Evolutionary conservation across 805 yeast species (phyloP), one percentile per base, ranked within the genome.

Genomic region (Debaryomyces hansenii): DNA sequence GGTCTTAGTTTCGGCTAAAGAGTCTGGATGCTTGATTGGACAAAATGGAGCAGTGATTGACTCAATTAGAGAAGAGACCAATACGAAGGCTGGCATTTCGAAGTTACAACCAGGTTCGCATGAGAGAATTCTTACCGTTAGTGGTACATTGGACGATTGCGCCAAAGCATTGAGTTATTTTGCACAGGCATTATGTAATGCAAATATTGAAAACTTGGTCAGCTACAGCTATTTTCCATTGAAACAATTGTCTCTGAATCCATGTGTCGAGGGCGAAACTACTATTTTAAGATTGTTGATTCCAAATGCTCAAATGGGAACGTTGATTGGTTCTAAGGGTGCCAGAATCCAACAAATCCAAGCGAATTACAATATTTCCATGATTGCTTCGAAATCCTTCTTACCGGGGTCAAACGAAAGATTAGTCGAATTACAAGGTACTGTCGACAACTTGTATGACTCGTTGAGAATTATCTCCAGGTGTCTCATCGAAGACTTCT

Each of bases 11-110:
- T 83, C 94, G 2, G 80, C 90, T 45, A 86, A 85, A 60, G 97
- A 90, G 64, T 91, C 96, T 10, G 96, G 96, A 14, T 87, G 90
- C 50, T 81, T 90, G 51, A 90, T 90, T 56, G 97, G 97, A 44
- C 86, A 86, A 54, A 85, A 81, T 53, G 97, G 97, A 39, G 74
- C 77, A 41, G 85, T 85, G 45, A 90, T 90, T 49, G 86, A 90
- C 45, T 75, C 79, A 31, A 80, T 90, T 40, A 77, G 96, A 53
- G 89, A 81, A 41, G 79, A 79, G 48, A 87, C 92, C 27, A 78
- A 79, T 46, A 90, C 90, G 48, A 87, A 85, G 61, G 96, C 96
- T 4, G 96, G 95, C 14, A 89, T 90, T 39, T 85, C 96, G 11
- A 85, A 85, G 57, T 83, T 87, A 34, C 81, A 83, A 31, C 84